Evolutionary conservation across 495 filamentous ascomycete genomes (phyloP), one percentile per base, ranked within the genome.

Genomic region (Aspergillus incahuasiensis): DNA sequence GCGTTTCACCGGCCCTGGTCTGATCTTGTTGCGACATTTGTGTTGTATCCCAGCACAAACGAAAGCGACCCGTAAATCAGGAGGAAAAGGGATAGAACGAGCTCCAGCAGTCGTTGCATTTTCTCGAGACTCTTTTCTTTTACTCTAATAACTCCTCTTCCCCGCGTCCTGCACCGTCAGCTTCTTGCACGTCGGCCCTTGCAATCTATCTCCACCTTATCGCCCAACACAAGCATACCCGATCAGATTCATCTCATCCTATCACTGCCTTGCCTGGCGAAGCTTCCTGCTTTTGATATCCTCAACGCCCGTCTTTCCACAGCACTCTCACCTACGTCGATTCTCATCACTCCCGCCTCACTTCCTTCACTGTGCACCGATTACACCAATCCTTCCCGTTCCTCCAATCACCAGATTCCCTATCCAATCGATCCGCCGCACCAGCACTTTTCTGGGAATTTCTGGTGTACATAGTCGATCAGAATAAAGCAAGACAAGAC

Each of bases 401-500:
- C 47, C 65, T 60, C 62, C n/a, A 69, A 75, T 69, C 72, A 74
- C 71, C 73, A 76, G 66, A 68, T 66, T 72, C 68, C 72, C 66
- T 69, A 67, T 65, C 63, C 64, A 63, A 54, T 61, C 64, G 68
- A 70, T 68, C 25, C 75, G 71, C 75, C 74, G 74, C 88, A 92
- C 88, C 88, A 87, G 86, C 90, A 87, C 91, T 90, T 90, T 90
- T 85, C 89, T 89, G 81, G 84, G 83, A 88, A 84, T 74, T 80
- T 77, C 79, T 79, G 87, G 89, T 92, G 89, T 92, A 92, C 82
- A 90, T 92, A 91, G 73, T 68, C 81, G 85, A 85, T 78, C 79
- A 82, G 82, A 65, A 50, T 67, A 81, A 76, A 66, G 59, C 62
- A 60, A 61, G 62, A 11, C 32, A 64, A 65, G 56, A 66, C 69